phyloP scores from a whole-genome alignment of 179 eudicot species.

The Silene noctiflora region DNA sequence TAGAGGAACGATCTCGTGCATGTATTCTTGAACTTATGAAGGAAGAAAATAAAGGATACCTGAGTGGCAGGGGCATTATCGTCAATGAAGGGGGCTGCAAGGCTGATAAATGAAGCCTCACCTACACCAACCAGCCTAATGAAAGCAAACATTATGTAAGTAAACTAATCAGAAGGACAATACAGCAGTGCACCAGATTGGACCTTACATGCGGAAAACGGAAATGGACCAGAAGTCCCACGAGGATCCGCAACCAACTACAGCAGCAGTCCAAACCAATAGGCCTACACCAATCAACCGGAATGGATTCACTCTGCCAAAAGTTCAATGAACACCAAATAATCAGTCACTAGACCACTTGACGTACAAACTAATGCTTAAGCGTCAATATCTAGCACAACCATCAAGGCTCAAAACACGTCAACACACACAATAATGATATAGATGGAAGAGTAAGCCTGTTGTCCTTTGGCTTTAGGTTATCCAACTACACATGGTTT shows the following conservation, averaged over 20 bases:
- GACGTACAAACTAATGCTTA: constrained; percentile 1
- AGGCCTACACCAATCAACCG: constrained; percentile 93
- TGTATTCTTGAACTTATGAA: not conserved
- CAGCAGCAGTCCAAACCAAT: constrained; percentile 86
- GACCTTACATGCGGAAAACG: constrained; percentile 77
- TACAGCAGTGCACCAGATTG: not conserved
- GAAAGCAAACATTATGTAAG: constrained; percentile 21
- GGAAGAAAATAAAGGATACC: constrained; percentile 37
- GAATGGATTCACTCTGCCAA: constrained; percentile 87
- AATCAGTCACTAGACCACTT: constrained; percentile 6
- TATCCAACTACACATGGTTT: not conserved
- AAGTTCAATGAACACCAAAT: constrained; percentile 23
- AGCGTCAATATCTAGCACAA: not conserved
- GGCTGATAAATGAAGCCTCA: constrained; percentile 96
- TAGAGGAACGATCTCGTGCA: not conserved
- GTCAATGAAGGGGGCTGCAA: constrained; percentile 97
- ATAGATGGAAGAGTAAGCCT: not conserved
- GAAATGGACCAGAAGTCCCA: constrained; percentile 82
- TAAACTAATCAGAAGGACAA: constrained; percentile 5
- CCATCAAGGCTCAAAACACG: not conserved
- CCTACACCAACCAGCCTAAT: constrained; percentile 97
- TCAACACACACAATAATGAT: not conserved
- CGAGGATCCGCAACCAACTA: constrained; percentile 79
- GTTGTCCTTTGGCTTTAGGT: constrained; percentile 11
- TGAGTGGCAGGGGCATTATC: constrained; percentile 89